Evolutionary conservation across 2,329 filamentous ascomycete genomes (phyloP), one percentile per base, ranked within the genome.

Genomic region (Saccharata proteae): DNA sequence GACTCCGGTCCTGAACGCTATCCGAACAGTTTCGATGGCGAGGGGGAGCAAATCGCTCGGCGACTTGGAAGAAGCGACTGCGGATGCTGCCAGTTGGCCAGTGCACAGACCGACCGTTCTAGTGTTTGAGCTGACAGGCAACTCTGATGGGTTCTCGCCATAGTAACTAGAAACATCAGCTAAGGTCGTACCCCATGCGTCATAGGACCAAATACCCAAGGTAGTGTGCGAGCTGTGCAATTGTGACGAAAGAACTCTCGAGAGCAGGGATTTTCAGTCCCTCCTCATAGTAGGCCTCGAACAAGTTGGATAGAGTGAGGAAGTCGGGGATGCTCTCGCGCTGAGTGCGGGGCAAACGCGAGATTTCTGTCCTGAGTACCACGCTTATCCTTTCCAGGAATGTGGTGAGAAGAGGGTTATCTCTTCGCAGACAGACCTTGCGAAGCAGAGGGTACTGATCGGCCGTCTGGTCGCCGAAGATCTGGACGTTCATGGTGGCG

Each of bases 401-500:
- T 27, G 68, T 70, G 43, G 63, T 66, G 29, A 77, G 64, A 16
- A 78, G 61, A 30, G 72, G 68, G 48, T 67, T 67, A 46, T 63
- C 61, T 43, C 58, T 64, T 45, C 61, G 58, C 30, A 61, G 54
- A 35, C 55, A 52, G 17, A 62, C 53, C 44, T 62, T 63, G 42
- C 59, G 55, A 38, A 81, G 57, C 41, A 78, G 72, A 42, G 59
- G 61, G 48, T 77, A 71, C 44, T 75, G 75, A 51, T 78, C 73
- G 44, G 74, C 65, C 38, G 76, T 80, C 57, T 81, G 77, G 49
- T 81, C 77, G 58, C 76, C 76, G 49, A 80, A 79, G 39, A 80
- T 68, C 52, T 78, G 67, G 36, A 61, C 48, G 46, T 65, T 65
- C 49, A 59, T 59, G 40, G 34, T 56, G 44, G 38, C 32, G 34